phyloP scores from a whole-genome alignment of 495 filamentous ascomycete species.

The Ramalina peruviana region DNA sequence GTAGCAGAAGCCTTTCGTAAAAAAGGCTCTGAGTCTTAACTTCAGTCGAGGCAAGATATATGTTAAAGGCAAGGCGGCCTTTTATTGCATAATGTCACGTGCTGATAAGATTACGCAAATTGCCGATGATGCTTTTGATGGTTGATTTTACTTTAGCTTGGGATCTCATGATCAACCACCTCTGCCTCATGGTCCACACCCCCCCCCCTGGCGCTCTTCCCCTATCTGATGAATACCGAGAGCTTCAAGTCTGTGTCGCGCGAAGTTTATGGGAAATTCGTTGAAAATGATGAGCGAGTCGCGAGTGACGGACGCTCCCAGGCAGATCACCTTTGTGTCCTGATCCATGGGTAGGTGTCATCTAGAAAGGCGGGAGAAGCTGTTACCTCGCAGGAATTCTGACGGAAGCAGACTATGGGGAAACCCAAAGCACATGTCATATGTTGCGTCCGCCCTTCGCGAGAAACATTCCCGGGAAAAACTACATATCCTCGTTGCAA shows the following conservation, averaged over 20 bases:
- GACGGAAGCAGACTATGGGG: conserved; percentile 61
- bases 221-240: background rate
- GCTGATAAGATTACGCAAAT: too few relatives aligned
- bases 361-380: background rate
- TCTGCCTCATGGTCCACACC: too few relatives aligned
- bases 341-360: conserved; percentile 73
- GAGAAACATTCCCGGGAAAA: conserved; percentile 46
- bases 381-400: background rate
- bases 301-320: conserved; percentile 8
- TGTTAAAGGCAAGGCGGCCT: too few relatives aligned
- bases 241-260: conserved; percentile 1
- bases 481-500: conserved; percentile 60
- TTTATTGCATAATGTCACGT: too few relatives aligned
- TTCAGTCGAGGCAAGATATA: too few relatives aligned
- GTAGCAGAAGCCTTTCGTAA: too few relatives aligned
- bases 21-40: too few relatives aligned
- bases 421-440: conserved; percentile 70
- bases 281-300: background rate
- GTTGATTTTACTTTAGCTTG: too few relatives aligned
- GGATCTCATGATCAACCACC: too few relatives aligned
- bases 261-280: background rate
- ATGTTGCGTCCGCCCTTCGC: conserved; percentile 52
- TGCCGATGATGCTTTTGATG: too few relatives aligned
- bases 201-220: background rate
- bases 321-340: conserved; percentile 71